Percentiles rank a stretch among this genome's conserved stretches.
These are phyloP conservation scores for Aurinia saxatilis DNA, from an alignment of 345 rosid genomes.

Conservation along the genomic window DNA sequence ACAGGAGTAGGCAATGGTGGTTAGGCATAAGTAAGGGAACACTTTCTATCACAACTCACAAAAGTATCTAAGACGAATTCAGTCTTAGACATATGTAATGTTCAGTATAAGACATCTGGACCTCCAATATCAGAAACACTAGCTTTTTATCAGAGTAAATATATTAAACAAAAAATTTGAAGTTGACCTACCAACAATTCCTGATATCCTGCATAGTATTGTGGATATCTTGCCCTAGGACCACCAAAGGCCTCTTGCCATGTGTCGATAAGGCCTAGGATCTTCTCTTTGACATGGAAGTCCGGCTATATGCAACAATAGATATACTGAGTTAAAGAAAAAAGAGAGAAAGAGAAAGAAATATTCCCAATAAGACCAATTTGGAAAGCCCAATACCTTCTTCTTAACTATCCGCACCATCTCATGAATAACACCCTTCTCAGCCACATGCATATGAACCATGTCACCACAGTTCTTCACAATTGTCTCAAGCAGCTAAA, in stretches of 20 bases:
- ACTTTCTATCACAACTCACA: slow-evolving; percentile 3
- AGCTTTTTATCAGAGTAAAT: neutral
- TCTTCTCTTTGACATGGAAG: slow-evolving; percentile 89
- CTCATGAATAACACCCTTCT: slow-evolving; percentile 89
- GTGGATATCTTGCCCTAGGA: slow-evolving; percentile 96
- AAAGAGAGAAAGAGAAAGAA: slow-evolving; percentile 20
- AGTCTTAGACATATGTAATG: neutral
- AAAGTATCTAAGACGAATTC: neutral
- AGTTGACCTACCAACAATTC: slow-evolving; percentile 77
- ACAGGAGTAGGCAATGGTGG: slow-evolving; percentile 1
- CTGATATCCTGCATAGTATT: slow-evolving; percentile 93
- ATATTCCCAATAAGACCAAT: neutral
- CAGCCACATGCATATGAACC: slow-evolving; percentile 99
- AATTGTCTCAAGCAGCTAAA: slow-evolving; percentile 90
- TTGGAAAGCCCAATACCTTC: slow-evolving; percentile 51
- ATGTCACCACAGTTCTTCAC: slow-evolving; percentile 97
- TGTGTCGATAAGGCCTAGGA: slow-evolving; percentile 74
- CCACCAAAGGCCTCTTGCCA: slow-evolving; percentile 99
- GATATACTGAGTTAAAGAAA: slow-evolving; percentile 26
- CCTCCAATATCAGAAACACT: slow-evolving; percentile 9
- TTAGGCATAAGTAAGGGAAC: slow-evolving; percentile 2
- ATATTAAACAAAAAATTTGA: slow-evolving; percentile 1
- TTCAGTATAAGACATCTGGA: neutral
- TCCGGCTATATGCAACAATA: slow-evolving; percentile 58
- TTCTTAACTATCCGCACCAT: slow-evolving; percentile 92